Conservation (phyloP, 306 rosid genomes). For the Mimosa pudica region DNA sequence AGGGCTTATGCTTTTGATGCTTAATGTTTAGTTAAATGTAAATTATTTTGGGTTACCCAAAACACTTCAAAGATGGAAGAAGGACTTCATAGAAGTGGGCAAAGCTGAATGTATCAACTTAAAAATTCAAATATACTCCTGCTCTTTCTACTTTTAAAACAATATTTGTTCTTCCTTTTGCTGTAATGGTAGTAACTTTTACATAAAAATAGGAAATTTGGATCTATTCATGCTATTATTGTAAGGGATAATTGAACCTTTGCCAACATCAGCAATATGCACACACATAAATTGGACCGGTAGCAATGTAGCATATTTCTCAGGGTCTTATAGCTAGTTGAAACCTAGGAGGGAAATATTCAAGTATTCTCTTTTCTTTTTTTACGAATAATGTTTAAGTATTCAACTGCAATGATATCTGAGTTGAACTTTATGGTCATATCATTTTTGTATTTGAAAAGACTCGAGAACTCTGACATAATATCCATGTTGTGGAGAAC, state of each 20-base stretch:
- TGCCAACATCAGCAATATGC: not conserved
- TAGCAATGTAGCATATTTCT: not conserved
- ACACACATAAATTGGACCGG: not conserved
- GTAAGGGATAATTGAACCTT: not conserved
- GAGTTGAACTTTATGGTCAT: not conserved
- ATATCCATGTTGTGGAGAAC: slow-evolving; percentile 21
- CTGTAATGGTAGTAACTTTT: not conserved
- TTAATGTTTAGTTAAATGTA: not conserved
- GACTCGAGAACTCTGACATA: slow-evolving; percentile 14
- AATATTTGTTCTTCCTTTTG: not conserved
- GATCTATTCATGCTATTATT: not conserved
- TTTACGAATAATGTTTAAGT: too few relatives aligned
- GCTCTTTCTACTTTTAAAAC: not conserved
- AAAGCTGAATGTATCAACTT: not conserved
- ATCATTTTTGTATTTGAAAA: not conserved
- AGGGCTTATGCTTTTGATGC: slow-evolving; percentile 30
- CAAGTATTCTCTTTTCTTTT: too few relatives aligned
- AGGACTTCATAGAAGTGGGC: not conserved
- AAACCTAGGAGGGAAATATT: not conserved
- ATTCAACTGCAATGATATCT: not conserved
- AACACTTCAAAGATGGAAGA: not conserved
- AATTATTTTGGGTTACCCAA: not conserved
- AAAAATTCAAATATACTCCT: not conserved
- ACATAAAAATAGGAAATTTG: not conserved
- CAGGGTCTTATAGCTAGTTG: not conserved